These are phyloP conservation scores for Vigna trinervia DNA, from an alignment of 306 rosid species.

Conservation along the genomic window DNA sequence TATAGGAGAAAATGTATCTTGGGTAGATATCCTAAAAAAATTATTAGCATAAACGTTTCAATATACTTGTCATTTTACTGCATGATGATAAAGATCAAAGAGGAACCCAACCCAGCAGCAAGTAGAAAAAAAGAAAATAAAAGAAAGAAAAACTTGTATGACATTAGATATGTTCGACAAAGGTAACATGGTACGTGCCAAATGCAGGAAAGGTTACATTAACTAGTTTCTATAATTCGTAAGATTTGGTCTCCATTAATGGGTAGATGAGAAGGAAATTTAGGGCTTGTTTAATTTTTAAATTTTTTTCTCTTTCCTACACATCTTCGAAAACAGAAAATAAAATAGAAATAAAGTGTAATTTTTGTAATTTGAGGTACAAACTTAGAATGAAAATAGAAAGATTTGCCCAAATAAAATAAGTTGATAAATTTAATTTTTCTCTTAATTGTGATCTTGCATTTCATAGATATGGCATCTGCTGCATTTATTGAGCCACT, in stretches of 20 bases:
- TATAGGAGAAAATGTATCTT: too few species aligned
- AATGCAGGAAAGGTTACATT: too few species aligned
- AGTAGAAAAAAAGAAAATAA: too few species aligned
- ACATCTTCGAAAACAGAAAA: background rate
- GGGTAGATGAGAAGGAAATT: background rate
- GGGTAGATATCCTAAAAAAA: too few species aligned
- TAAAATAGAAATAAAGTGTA: background rate
- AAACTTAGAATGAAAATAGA: background rate
- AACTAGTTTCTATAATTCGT: too few species aligned
- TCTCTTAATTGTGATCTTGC: slow-evolving; percentile 12
- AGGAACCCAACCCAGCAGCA: too few species aligned
- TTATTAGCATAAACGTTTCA: background rate
- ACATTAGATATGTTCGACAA: too few species aligned
- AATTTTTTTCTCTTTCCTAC: background rate
- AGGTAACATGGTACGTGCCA: too few species aligned
- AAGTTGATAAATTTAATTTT: background rate
- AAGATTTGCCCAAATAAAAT: background rate
- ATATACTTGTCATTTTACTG: too few species aligned
- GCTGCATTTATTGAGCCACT: slow-evolving; percentile 97
- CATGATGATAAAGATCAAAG: too few species aligned
- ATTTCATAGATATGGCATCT: slow-evolving; percentile 80
- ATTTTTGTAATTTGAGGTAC: background rate
- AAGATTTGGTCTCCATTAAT: too few species aligned
- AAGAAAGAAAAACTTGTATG: too few species aligned
- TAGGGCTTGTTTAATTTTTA: background rate